Evolutionary conservation across 2,329 filamentous ascomycete genomes (phyloP).

Genomic region (Colletotrichum theobromicola): DNA sequence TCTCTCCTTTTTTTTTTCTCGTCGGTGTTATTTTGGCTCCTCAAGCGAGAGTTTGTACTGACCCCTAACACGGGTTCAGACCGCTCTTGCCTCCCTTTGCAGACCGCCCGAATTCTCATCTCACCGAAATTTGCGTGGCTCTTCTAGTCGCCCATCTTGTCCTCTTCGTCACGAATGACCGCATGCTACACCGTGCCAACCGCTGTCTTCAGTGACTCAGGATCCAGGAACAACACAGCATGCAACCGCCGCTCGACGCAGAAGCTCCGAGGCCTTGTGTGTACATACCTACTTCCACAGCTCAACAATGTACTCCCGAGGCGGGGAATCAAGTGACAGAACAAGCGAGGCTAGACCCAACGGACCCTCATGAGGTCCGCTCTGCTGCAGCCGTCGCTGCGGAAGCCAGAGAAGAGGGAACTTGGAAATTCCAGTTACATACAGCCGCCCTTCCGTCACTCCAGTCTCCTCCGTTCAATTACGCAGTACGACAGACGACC

Average conservation of each 20-base stretch:
- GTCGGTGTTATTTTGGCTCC: background rate
- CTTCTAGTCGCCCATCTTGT: background rate
- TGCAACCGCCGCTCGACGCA: background rate
- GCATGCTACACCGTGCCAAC: background rate
- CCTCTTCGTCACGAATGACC: background rate
- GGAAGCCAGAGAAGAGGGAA: background rate
- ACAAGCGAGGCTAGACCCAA: conserved; percentile 10
- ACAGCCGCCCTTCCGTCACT: background rate
- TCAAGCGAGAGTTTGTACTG: background rate
- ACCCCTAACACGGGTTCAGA: background rate
- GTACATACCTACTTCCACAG: background rate
- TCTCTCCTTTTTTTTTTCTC: background rate
- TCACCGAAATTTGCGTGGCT: background rate
- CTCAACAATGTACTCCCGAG: background rate
- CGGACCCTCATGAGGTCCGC: conserved; percentile 11
- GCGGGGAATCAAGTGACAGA: conserved; percentile 16
- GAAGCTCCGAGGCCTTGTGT: background rate
- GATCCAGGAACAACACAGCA: background rate
- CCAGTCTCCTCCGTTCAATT: conserved; percentile 6
- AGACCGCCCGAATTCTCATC: background rate
- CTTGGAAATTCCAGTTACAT: conserved; percentile 2
- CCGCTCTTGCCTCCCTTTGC: background rate
- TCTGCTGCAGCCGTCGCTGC: conserved; percentile 1
- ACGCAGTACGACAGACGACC: conserved; percentile 9
- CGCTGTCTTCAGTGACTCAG: conserved; percentile 12